These are phyloP conservation scores for Rhizopogon vesiculosus DNA, from an alignment of 768 basidiomycete species.

Conservation along the genomic window DNA sequence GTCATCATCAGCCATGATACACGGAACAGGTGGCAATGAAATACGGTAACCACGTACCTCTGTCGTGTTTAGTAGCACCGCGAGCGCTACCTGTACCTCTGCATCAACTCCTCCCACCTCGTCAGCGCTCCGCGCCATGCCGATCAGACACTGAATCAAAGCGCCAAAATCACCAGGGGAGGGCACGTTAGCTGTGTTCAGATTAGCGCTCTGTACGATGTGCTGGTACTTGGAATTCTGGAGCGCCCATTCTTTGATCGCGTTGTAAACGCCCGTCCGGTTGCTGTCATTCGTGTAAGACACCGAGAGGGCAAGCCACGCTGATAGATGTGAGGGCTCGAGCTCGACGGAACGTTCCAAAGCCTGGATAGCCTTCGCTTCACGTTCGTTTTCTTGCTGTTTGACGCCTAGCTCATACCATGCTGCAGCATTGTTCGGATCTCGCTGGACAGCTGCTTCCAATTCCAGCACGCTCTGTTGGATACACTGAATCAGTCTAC, in stretches of 20 bases:
- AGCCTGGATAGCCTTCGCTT: constrained; percentile 84
- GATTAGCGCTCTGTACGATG: constrained; percentile 35
- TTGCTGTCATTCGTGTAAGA: constrained; percentile 89
- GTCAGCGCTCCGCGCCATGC: constrained; percentile 60
- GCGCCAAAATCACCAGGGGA: constrained; percentile 34
- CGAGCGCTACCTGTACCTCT: constrained; percentile 93
- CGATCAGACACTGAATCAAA: constrained; percentile 75
- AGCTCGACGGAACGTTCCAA: constrained; percentile 77
- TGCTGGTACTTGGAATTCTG: constrained; percentile 53
- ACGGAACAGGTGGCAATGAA: background rate
- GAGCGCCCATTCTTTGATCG: constrained; percentile 82
- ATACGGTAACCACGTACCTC: constrained; percentile 51
- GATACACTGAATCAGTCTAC: constrained; percentile 13
- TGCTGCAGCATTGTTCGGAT: constrained; percentile 61
- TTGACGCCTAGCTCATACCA: constrained; percentile 96
- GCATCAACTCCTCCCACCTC: constrained; percentile 70
- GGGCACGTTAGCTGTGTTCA: constrained; percentile 21
- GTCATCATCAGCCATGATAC: constrained; percentile 3
- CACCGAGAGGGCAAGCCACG: constrained; percentile 90
- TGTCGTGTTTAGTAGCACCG: constrained; percentile 86
- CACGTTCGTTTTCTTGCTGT: constrained; percentile 97
- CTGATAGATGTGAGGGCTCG: constrained; percentile 66
- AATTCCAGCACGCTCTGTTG: constrained; percentile 78
- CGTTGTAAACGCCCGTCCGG: constrained; percentile 64
- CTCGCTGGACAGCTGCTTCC: constrained; percentile 83